Evolutionary conservation across 2,329 filamentous ascomycete genomes (phyloP), one percentile per base, ranked within the genome.

Genomic region (Colletotrichum noveboracense): DNA sequence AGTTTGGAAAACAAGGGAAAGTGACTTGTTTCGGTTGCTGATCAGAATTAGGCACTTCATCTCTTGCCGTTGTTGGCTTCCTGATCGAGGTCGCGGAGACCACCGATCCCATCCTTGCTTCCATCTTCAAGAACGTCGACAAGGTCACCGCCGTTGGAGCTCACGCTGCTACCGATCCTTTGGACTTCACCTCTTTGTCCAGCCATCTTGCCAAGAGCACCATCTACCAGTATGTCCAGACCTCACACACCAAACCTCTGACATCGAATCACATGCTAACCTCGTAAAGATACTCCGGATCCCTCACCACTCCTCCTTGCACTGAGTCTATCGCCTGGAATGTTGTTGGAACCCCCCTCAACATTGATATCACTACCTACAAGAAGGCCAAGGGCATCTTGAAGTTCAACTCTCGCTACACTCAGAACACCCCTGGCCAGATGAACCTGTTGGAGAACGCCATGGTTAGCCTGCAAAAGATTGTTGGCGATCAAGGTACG

Each of bases 291-390:
- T 93, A 93, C 84, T 81, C 82, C 10, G 91, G 91, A 21, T 92
- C 90, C n/a, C 85, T 93, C 61, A 93, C 91, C 58, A 93, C 91
- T 0, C 91, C 92, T n/a, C 91, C 91, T 6, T 93, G 91, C 83
- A 85, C 86, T 13, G 90, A 93, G 81, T 87, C 87, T 28, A 84
- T 93, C 14, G 84, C 82, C 9, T 92, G 90, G 86, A 83, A 90
- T 61, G 82, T 92, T 60, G 88, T 87, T 77, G 83, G 85, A 75
- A 78, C 88, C 66, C 86, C 87, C 43, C 80, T 92, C 5, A 81
- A 82, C 56, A 83, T 92, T 76, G 84, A 86, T 76, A 84, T 89
- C 10, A 81, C 82, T 5, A 89, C 88, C n/a, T 92, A 84, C 80
- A 86, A 88, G 78, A 84, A 83, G 64, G 87, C 90, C 71, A 91